Evolutionary conservation across 805 yeast species (phyloP).

Genomic region (Metschnikowia arizonensis): DNA sequence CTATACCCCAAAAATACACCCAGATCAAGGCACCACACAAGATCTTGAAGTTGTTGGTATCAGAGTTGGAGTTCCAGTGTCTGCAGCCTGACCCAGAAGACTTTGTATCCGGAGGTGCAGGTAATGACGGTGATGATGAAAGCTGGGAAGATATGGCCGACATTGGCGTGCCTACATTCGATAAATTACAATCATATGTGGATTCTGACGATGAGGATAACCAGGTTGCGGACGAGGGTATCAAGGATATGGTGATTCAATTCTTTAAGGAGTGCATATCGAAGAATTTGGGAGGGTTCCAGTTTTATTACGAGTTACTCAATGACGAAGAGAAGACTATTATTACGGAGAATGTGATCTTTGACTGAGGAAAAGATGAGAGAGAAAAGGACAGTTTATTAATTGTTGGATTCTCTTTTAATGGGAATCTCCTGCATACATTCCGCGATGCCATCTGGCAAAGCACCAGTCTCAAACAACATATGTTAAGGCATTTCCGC

Average conservation of each 20-base stretch:
- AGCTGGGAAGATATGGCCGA: slow-evolving; percentile 78
- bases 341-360: slow-evolving; percentile 48
- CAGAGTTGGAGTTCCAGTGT: slow-evolving; percentile 65
- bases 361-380: slow-evolving; percentile 11
- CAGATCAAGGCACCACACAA: slow-evolving; percentile 66
- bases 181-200: slow-evolving; percentile 56
- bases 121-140: slow-evolving; percentile 32
- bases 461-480: neutral
- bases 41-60: slow-evolving; percentile 64
- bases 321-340: slow-evolving; percentile 51
- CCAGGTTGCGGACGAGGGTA: slow-evolving; percentile 29
- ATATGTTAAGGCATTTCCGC: slow-evolving; percentile 6
- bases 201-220: slow-evolving; percentile 38
- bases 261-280: slow-evolving; percentile 57
- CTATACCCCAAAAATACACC: slow-evolving; percentile 58
- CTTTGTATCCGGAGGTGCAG: slow-evolving; percentile 25
- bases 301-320: slow-evolving; percentile 44
- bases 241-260: slow-evolving; percentile 38
- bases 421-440: slow-evolving; percentile 5
- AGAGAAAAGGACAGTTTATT: neutral
- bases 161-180: slow-evolving; percentile 57
- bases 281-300: slow-evolving; percentile 49
- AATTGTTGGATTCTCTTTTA: too few relatives aligned
- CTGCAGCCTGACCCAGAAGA: slow-evolving; percentile 45
- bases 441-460: slow-evolving; percentile 1